These are phyloP conservation scores for Eurotiales sp. DNA, from an alignment of 2,329 filamentous ascomycete genomes.

Conservation along the genomic window DNA sequence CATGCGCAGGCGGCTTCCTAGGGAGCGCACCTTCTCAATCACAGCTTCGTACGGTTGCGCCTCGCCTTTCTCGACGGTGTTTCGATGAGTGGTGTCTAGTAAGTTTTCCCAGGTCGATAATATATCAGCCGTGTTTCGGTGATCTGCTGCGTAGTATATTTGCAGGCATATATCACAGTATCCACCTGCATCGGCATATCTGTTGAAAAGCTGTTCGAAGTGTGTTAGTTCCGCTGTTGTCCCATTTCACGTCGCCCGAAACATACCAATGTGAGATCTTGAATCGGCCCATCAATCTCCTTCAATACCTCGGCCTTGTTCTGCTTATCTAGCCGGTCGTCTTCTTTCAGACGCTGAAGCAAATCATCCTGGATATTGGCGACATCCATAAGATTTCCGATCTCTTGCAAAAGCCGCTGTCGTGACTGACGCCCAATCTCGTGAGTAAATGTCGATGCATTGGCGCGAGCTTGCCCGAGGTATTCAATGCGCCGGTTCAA, in stretches of 20 bases:
- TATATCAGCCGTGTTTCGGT: conserved; percentile 83
- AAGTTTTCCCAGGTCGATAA: conserved; percentile 78
- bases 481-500: conserved; percentile 85
- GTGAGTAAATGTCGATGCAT: conserved; percentile 77
- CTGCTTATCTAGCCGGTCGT: conserved; percentile 64
- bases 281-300: conserved; percentile 72
- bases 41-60: conserved; percentile 48
- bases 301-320: conserved; percentile 62
- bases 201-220: conserved; percentile 74
- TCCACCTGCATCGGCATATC: conserved; percentile 81
- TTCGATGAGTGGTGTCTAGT: conserved; percentile 66
- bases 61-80: conserved; percentile 43
- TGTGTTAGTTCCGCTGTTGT: too few species aligned
- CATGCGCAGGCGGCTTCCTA: conserved; percentile 54
- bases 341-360: conserved; percentile 69
- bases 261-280: conserved; percentile 71
- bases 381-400: conserved; percentile 82
- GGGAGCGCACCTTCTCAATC: conserved; percentile 52
- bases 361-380: conserved; percentile 94
- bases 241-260: too few species aligned
- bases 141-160: conserved; percentile 88
- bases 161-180: conserved; percentile 93
- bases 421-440: conserved; percentile 75
- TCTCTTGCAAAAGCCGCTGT: conserved; percentile 79
- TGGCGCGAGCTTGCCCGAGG: conserved; percentile 84